Conservation (phyloP, 2,329 filamentous ascomycete species). For the Ceratocystis lukuohia region DNA sequence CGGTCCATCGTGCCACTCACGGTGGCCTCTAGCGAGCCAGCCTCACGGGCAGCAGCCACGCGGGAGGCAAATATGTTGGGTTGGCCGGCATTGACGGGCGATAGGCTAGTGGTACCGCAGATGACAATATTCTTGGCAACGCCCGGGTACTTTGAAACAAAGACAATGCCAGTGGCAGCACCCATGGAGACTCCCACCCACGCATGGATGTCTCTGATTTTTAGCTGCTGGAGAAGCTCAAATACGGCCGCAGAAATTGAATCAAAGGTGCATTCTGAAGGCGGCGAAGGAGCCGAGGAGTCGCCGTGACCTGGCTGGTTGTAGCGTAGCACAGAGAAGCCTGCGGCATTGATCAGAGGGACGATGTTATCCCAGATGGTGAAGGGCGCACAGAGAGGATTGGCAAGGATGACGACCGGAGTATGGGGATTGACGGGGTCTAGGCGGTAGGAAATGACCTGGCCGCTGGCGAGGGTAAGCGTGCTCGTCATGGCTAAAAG, state of each 20-base stretch:
- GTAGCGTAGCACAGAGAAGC: constrained; percentile 32
- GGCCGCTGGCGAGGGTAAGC: constrained; percentile 24
- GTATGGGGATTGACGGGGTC: constrained; percentile 22
- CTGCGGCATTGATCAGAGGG: constrained; percentile 25
- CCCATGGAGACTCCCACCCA: constrained; percentile 37
- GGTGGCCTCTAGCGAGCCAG: constrained; percentile 25
- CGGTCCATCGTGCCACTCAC: constrained; percentile 28
- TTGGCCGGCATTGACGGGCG: constrained; percentile 28
- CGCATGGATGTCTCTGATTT: constrained; percentile 26
- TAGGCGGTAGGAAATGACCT: constrained; percentile 25
- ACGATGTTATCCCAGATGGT: constrained; percentile 31
- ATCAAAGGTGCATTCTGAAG: constrained; percentile 29
- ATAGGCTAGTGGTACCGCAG: constrained; percentile 31
- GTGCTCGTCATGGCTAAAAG: constrained; percentile 16
- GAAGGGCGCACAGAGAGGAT: constrained; percentile 29
- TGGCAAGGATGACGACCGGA: constrained; percentile 30
- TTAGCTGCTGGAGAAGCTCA: constrained; percentile 26
- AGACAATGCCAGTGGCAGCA: constrained; percentile 30
- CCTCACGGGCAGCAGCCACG: constrained; percentile 26
- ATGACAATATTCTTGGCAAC: constrained; percentile 29
- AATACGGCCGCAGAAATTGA: constrained; percentile 29
- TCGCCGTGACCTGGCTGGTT: constrained; percentile 33
- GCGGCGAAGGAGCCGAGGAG: constrained; percentile 27
- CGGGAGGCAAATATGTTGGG: constrained; percentile 29
- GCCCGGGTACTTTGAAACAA: constrained; percentile 29